Conservation (phyloP, 2,329 filamentous ascomycete genomes). For the Teratosphaeria epicoccoides region DNA sequence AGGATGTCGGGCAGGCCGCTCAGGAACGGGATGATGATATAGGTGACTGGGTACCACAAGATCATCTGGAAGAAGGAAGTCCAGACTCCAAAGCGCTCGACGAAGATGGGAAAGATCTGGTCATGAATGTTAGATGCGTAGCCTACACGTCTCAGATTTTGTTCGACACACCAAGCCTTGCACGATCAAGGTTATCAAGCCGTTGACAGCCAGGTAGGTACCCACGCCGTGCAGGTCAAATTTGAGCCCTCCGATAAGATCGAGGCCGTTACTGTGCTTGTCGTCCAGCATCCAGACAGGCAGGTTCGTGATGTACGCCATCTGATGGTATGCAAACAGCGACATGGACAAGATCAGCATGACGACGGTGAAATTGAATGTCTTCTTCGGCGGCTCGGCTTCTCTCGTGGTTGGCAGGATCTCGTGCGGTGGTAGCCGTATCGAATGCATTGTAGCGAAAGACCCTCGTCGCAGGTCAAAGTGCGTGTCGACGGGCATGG, state of each 20-base stretch:
- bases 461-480: conserved; percentile 27
- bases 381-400: conserved; percentile 25
- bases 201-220: conserved; percentile 55
- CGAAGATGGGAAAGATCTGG: conserved; percentile 47
- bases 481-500: neutral
- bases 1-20: conserved; percentile 43
- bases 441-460: conserved; percentile 49
- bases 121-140: neutral
- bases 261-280: conserved; percentile 17
- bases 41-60: conserved; percentile 52
- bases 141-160: no score
- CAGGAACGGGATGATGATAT: conserved; percentile 56
- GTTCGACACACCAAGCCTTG: conserved; percentile 49
- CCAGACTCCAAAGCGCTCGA: conserved; percentile 54
- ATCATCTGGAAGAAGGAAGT: conserved; percentile 52
- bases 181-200: conserved; percentile 57
- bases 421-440: conserved; percentile 20
- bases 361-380: conserved; percentile 53
- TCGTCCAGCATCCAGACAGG: conserved; percentile 84
- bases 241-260: conserved; percentile 50
- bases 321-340: conserved; percentile 84
- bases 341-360: conserved; percentile 66
- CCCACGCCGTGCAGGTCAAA: conserved; percentile 55
- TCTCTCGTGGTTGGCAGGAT: conserved; percentile 11
- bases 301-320: conserved; percentile 81